These are phyloP conservation scores for Leccinum boreale DNA, from an alignment of 768 basidiomycete species.

Conservation along the genomic window DNA sequence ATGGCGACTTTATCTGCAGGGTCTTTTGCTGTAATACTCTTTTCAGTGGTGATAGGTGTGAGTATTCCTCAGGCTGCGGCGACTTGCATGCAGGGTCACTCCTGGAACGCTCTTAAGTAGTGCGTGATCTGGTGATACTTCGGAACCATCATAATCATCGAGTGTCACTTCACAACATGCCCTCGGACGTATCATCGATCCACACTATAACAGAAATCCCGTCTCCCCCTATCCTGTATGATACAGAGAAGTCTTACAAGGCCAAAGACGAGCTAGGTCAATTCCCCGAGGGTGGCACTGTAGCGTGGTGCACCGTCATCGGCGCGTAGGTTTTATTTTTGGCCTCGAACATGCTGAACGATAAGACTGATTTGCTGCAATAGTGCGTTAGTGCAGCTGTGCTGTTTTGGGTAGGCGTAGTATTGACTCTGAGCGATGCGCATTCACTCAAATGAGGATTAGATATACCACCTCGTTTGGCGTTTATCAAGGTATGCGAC, in stretches of 20 bases:
- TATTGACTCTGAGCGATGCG: neutral
- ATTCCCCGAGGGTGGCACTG: slow-evolving; percentile 29
- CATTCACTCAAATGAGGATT: neutral
- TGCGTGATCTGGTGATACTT: neutral
- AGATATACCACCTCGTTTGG: slow-evolving; percentile 38
- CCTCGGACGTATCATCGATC: slow-evolving; percentile 1
- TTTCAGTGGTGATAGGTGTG: no score
- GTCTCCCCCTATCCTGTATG: neutral
- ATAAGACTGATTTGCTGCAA: neutral
- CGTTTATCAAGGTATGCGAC: slow-evolving; percentile 37
- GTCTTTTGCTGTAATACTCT: neutral
- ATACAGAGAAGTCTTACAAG: neutral
- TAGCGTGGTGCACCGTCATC: slow-evolving; percentile 24
- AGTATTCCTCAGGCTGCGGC: neutral
- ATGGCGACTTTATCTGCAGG: neutral
- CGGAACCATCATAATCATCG: neutral
- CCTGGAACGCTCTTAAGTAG: neutral
- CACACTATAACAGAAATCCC: neutral
- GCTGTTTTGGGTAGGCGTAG: slow-evolving; percentile 30
- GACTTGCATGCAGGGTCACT: neutral
- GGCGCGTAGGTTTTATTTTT: slow-evolving; percentile 16
- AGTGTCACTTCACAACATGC: slow-evolving; percentile 3
- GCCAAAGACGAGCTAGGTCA: neutral
- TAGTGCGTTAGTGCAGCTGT: slow-evolving; percentile 32
- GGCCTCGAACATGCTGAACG: neutral